These are phyloP conservation scores for Cercophora samala DNA, from an alignment of 495 filamentous ascomycete species.

Conservation along the genomic window DNA sequence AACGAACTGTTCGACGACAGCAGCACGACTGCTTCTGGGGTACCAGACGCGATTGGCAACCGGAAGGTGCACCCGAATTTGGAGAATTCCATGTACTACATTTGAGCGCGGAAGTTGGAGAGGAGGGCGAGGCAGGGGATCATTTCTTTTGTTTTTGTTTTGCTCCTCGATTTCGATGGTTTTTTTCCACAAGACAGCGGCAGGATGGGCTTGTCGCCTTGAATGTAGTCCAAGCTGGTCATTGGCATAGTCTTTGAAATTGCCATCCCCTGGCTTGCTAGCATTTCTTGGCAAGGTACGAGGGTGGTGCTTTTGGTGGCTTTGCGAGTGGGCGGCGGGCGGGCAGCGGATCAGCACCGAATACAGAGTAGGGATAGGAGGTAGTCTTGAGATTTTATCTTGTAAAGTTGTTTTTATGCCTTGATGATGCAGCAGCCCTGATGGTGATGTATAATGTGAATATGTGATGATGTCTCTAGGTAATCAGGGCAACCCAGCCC, in stretches of 20 bases:
- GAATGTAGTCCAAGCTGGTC: neutral
- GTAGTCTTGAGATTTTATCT: neutral
- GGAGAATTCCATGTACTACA: slow-evolving; percentile 72
- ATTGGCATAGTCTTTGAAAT: slow-evolving; percentile 8
- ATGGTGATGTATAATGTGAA: too few species aligned
- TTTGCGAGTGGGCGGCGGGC: neutral
- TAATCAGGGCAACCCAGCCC: too few species aligned
- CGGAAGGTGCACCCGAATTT: slow-evolving; percentile 49
- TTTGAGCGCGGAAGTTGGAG: slow-evolving; percentile 39
- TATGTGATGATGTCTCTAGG: too few species aligned
- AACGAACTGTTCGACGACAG: slow-evolving; percentile 53
- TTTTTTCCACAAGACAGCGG: too few species aligned
- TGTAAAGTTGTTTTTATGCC: too few species aligned
- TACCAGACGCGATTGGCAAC: neutral
- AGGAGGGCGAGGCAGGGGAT: neutral
- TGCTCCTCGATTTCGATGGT: neutral
- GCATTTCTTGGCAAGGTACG: neutral
- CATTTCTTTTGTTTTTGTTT: neutral
- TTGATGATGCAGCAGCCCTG: too few species aligned
- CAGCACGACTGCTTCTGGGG: slow-evolving; percentile 5
- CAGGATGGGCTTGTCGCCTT: neutral
- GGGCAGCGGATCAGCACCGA: neutral
- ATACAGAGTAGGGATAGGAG: neutral
- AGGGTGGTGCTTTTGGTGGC: slow-evolving; percentile 6
- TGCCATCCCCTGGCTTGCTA: neutral